Evolutionary conservation across 2,329 filamentous ascomycete genomes (phyloP).

Genomic region (Neonectria magnoliae): DNA sequence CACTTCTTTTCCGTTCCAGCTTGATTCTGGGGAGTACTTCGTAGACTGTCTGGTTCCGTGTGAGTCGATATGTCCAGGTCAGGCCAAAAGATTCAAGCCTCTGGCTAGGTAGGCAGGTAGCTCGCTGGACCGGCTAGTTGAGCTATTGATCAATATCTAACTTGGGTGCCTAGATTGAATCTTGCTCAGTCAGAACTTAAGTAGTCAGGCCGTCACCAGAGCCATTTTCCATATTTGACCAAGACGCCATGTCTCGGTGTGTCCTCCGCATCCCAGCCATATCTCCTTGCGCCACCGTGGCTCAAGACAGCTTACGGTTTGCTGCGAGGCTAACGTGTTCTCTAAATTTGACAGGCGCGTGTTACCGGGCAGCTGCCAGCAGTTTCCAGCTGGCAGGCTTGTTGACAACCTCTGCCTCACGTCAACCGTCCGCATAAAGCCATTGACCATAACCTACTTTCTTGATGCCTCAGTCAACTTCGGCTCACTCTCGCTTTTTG

Average conservation of each 20-base stretch:
- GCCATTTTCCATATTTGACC: neutral
- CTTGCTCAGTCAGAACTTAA: neutral
- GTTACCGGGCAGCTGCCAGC: constrained; percentile 5
- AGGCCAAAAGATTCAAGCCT: neutral
- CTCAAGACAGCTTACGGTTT: neutral
- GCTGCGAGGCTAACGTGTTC: neutral
- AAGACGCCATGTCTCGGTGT: neutral
- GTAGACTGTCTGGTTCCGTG: no score
- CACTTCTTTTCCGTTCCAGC: neutral
- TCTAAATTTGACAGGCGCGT: neutral
- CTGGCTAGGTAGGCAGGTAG: neutral
- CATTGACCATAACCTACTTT: neutral
- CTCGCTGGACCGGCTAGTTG: neutral
- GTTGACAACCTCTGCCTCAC: neutral
- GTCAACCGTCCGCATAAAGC: neutral
- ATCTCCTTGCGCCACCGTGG: constrained; percentile 15
- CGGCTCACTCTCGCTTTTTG: neutral
- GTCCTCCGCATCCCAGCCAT: neutral
- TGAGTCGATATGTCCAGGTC: neutral
- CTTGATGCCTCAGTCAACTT: constrained; percentile 19
- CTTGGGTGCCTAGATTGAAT: neutral
- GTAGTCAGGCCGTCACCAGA: neutral
- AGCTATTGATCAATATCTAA: neutral
- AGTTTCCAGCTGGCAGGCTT: constrained; percentile 7
- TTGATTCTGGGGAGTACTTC: neutral